phyloP scores from a whole-genome alignment of 768 basidiomycete species.

The Suillus occidentalis region DNA sequence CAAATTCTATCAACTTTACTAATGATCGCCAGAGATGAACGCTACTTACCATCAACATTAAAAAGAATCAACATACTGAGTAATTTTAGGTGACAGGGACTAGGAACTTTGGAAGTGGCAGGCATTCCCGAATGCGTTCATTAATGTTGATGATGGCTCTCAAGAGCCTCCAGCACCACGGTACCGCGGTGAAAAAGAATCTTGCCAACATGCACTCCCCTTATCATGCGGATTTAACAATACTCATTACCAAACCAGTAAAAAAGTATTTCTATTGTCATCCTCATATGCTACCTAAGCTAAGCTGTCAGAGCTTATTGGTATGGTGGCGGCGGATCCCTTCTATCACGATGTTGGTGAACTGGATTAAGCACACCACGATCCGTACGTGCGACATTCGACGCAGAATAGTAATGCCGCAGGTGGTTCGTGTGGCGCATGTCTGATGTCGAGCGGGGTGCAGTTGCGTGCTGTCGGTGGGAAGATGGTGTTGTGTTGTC shows the following conservation, averaged over 20 bases:
- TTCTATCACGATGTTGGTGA: constrained; percentile 21
- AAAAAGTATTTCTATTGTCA: not conserved
- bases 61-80: no score
- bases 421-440: constrained; percentile 13
- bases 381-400: constrained; percentile 8
- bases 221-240: not conserved
- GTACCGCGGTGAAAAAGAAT: no score
- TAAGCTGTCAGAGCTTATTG: constrained; percentile 13
- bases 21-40: no score
- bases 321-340: constrained; percentile 29
- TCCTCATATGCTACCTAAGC: not conserved
- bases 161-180: no score
- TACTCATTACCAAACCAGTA: not conserved
- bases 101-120: no score
- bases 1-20: no score
- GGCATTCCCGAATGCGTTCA: no score
- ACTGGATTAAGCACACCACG: constrained; percentile 4
- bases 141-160: no score
- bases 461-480: not conserved
- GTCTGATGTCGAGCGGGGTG: not conserved
- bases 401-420: constrained; percentile 25
- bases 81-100: no score
- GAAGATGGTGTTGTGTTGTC: not conserved
- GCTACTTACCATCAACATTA: no score
- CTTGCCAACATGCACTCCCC: no score